phyloP scores from a whole-genome alignment of 192 early-diverging fungal genomes.

The Allomyces arbusculus region DNA sequence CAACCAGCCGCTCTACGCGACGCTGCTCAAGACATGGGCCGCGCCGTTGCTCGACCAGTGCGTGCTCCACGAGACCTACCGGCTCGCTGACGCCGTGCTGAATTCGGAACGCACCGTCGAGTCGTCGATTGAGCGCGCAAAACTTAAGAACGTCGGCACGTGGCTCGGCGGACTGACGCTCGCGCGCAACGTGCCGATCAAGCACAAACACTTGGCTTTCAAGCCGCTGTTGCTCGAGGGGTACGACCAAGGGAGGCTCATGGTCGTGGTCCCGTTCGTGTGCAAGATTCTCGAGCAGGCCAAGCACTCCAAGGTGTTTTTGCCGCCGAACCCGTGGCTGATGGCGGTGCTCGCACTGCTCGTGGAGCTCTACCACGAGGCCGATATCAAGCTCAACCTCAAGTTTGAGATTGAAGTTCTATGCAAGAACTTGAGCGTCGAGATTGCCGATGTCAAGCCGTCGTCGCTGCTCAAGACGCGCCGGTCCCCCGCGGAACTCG shows the following conservation, averaged over 20 bases:
- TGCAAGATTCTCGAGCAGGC: conserved; percentile 93
- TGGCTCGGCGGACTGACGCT: conserved; percentile 97
- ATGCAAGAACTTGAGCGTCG: conserved; percentile 49
- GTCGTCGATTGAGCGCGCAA: conserved; percentile 66
- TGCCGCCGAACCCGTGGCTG: conserved; percentile 92
- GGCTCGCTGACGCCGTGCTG: conserved; percentile 67
- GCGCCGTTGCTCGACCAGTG: conserved; percentile 43
- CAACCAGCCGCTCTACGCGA: conserved; percentile 77
- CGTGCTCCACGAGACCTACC: conserved; percentile 74
- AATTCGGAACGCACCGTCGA: conserved; percentile 85
- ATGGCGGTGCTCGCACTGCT: conserved; percentile 84
- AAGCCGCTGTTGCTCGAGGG: conserved; percentile 89
- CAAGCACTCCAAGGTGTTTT: conserved; percentile 64
- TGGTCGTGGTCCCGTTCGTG: conserved; percentile 94
- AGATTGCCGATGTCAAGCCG: too few species aligned
- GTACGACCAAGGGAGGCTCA: conserved; percentile 60
- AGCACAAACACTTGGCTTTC: conserved; percentile 84
- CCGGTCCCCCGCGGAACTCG: too few species aligned
- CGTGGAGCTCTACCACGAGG: conserved; percentile 80
- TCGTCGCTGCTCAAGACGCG: too few species aligned
- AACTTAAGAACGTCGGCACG: conserved; percentile 88
- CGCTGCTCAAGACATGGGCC: conserved; percentile 56
- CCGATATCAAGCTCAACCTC: conserved; percentile 81
- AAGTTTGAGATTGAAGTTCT: conserved; percentile 98
- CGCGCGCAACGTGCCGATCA: conserved; percentile 83